phyloP scores from a whole-genome alignment of 148 eudicot species.

The Vaccinium macrocarpon region DNA sequence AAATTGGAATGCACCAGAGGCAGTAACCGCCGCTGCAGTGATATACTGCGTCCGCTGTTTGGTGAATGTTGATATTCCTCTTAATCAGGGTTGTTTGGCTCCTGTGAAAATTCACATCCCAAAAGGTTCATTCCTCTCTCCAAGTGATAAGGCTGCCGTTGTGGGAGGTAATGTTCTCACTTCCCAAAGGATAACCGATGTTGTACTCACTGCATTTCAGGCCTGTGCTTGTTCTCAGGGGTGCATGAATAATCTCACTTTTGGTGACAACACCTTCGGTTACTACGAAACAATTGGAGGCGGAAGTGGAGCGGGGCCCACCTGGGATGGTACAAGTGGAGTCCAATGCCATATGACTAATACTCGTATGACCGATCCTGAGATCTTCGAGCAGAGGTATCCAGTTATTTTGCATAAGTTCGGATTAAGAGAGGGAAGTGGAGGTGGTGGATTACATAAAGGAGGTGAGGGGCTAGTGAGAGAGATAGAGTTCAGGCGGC shows the following conservation, averaged over 20 bases:
- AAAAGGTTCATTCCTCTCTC: slow-evolving; percentile 82
- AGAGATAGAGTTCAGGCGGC: slow-evolving; percentile 83
- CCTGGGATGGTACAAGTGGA: slow-evolving; percentile 92
- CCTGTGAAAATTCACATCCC: slow-evolving; percentile 86
- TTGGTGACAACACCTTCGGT: slow-evolving; percentile 87
- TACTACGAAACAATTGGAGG: slow-evolving; percentile 97
- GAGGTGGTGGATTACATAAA: slow-evolving; percentile 75
- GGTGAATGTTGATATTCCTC: slow-evolving; percentile 90
- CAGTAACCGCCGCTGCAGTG: slow-evolving; percentile 91
- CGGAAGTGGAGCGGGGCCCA: slow-evolving; percentile 92
- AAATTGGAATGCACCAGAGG: slow-evolving; percentile 97
- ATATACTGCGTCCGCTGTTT: slow-evolving; percentile 92
- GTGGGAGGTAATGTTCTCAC: slow-evolving; percentile 98
- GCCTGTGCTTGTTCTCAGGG: slow-evolving; percentile 99
- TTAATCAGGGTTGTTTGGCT: slow-evolving; percentile 94
- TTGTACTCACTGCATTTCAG: slow-evolving; percentile 86
- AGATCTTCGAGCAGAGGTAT: slow-evolving; percentile 97
- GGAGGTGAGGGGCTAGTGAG: slow-evolving; percentile 94
- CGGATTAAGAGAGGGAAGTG: slow-evolving; percentile 81
- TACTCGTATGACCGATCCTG: slow-evolving; percentile 96
- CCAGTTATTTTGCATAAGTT: slow-evolving; percentile 83
- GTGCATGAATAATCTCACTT: slow-evolving; percentile 96
- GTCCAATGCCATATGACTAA: slow-evolving; percentile 98
- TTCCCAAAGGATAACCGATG: slow-evolving; percentile 94
- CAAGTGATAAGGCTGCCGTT: slow-evolving; percentile 95